phyloP scores from a whole-genome alignment of 345 rosid species.

The Mangifera indica region DNA sequence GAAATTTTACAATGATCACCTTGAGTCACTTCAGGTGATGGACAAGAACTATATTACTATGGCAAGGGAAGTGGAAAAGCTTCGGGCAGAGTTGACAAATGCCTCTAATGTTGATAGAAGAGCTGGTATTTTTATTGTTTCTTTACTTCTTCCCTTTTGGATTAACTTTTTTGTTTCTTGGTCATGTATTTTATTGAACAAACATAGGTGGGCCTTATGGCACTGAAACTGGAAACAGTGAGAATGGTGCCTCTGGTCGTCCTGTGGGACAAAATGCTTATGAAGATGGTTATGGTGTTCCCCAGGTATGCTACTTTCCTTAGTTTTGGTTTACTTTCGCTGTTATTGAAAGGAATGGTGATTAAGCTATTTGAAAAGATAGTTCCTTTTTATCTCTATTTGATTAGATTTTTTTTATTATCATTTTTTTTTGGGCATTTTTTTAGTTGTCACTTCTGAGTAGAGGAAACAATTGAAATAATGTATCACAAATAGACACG shows the following conservation, averaged over 20 bases:
- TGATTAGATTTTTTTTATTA: background rate
- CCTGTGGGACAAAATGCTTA: constrained; percentile 46
- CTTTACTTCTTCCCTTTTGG: background rate
- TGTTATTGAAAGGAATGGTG: background rate
- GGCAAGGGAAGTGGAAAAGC: constrained; percentile 94
- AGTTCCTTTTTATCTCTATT: background rate
- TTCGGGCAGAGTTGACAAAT: constrained; percentile 70
- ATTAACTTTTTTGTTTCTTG: constrained; percentile 13
- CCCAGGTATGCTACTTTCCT: constrained; percentile 52
- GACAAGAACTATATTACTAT: constrained; percentile 78
- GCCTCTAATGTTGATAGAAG: constrained; percentile 54
- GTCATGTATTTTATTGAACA: constrained; percentile 4
- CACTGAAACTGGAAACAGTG: constrained; percentile 44
- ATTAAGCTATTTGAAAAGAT: background rate
- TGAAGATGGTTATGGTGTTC: constrained; percentile 52
- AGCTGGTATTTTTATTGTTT: constrained; percentile 41
- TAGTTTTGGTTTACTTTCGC: background rate
- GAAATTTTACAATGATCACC: constrained; percentile 85
- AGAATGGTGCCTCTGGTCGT: constrained; percentile 53
- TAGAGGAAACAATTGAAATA: background rate
- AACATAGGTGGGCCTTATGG: constrained; percentile 61
- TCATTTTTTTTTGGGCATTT: no score
- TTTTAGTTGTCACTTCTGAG: background rate
- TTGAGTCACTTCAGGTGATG: constrained; percentile 90
- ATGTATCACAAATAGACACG: no score